Evolutionary conservation across 306 rosid species (phyloP).

Genomic region (Spatholobus suberectus): DNA sequence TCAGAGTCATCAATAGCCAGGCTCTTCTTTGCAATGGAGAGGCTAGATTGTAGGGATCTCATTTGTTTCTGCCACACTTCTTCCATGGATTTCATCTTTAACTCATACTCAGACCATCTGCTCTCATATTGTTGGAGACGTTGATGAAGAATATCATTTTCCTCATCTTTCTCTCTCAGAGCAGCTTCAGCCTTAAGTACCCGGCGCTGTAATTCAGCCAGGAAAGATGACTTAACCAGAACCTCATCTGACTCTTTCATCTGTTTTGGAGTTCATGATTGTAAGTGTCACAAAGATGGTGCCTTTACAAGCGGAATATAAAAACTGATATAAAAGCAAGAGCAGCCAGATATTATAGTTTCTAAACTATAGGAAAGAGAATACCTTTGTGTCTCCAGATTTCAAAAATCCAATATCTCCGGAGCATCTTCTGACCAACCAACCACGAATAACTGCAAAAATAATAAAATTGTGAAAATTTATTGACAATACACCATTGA

Average conservation of each 20-base stretch:
- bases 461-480: constrained; percentile 35
- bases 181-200: constrained; percentile 91
- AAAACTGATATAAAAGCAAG: neutral
- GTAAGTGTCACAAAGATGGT: constrained; percentile 20
- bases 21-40: constrained; percentile 97
- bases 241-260: constrained; percentile 75
- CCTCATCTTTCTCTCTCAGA: constrained; percentile 87
- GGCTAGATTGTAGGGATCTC: constrained; percentile 98
- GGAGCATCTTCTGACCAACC: constrained; percentile 88
- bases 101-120: constrained; percentile 95
- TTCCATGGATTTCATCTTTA: constrained; percentile 98
- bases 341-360: constrained; percentile 11
- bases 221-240: constrained; percentile 83
- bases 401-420: constrained; percentile 72
- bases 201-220: constrained; percentile 87
- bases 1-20: constrained; percentile 88
- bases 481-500: neutral
- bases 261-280: constrained; percentile 52
- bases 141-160: constrained; percentile 90
- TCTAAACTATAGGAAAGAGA: constrained; percentile 32
- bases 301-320: constrained; percentile 30
- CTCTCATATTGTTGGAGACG: constrained; percentile 93
- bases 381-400: constrained; percentile 66
- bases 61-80: constrained; percentile 99
- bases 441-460: constrained; percentile 85